These are phyloP conservation scores for Thyridium curvatum DNA, from an alignment of 2,329 filamentous ascomycete species.

Conservation along the genomic window DNA sequence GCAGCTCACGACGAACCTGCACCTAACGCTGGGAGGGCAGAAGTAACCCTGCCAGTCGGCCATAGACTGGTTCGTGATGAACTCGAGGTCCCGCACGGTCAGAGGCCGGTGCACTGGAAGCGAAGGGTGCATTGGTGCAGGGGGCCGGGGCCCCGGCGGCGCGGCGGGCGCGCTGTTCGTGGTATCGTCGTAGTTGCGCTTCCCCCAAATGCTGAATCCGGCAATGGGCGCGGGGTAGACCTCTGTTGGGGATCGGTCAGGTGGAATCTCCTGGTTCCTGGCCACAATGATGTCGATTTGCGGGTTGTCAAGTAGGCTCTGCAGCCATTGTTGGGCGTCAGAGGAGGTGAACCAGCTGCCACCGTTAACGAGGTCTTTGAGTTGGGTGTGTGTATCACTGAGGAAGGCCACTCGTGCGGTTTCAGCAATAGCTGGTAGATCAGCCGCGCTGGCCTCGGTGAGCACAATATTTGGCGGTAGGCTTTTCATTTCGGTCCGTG, in stretches of 20 bases:
- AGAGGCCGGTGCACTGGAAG: not conserved
- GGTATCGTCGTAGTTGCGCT: not conserved
- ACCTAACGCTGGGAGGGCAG: not conserved
- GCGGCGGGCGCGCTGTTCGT: not conserved
- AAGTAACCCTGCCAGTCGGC: not conserved
- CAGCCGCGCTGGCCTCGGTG: no score
- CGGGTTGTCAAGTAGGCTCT: not conserved
- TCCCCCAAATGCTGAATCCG: not conserved
- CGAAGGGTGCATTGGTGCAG: not conserved
- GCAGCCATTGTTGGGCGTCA: not conserved
- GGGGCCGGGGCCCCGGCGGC: not conserved
- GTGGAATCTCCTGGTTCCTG: not conserved
- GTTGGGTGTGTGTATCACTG: not conserved
- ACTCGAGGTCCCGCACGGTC: not conserved
- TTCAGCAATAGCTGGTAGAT: not conserved
- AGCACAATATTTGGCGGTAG: no score
- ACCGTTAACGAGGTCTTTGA: constrained; percentile 1
- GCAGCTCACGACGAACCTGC: constrained; percentile 1
- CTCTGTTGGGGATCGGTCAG: not conserved
- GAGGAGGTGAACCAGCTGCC: not conserved
- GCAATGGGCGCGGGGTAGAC: not conserved
- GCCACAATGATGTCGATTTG: not conserved
- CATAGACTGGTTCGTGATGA: not conserved
- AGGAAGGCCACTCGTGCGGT: not conserved
- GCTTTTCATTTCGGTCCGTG: no score